phyloP scores from a whole-genome alignment of 1,284 basidiomycete species.

The Tilletia walkeri region DNA sequence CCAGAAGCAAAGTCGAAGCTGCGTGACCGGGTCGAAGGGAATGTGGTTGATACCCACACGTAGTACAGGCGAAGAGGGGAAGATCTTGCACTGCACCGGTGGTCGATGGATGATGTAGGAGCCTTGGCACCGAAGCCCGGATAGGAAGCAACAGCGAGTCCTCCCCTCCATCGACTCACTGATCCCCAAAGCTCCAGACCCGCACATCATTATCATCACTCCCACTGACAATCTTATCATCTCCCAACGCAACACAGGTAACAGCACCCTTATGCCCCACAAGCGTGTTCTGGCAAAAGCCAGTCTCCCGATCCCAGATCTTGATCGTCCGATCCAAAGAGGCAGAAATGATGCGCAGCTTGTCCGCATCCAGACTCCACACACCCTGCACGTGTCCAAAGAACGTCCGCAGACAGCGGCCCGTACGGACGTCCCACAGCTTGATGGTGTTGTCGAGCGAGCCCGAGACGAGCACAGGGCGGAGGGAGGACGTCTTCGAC shows the following conservation, averaged over 20 bases:
- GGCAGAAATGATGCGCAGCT: constrained; percentile 83
- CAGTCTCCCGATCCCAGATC: constrained; percentile 90
- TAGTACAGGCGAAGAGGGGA: background rate
- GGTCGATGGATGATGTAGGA: no score
- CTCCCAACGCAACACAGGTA: constrained; percentile 82
- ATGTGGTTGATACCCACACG: no score
- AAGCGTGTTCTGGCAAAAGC: constrained; percentile 80
- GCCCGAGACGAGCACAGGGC: constrained; percentile 77
- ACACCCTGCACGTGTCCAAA: constrained; percentile 94
- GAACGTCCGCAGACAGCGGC: constrained; percentile 74
- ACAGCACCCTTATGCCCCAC: constrained; percentile 93
- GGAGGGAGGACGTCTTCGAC: constrained; percentile 16
- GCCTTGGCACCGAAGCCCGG: no score
- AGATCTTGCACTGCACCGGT: no score
- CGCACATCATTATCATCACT: constrained; percentile 78
- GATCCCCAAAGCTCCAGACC: constrained; percentile 46
- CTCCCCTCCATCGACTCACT: background rate
- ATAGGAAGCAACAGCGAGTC: no score
- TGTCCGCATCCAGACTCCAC: constrained; percentile 90
- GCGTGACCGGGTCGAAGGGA: no score
- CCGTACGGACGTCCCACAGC: constrained; percentile 90
- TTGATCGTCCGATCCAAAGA: constrained; percentile 85
- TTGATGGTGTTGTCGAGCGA: constrained; percentile 95
- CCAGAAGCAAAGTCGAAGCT: no score
- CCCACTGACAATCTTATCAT: constrained; percentile 93